phyloP scores from a whole-genome alignment of 208 protist species.

The Trypanosomatidae sp. region DNA sequence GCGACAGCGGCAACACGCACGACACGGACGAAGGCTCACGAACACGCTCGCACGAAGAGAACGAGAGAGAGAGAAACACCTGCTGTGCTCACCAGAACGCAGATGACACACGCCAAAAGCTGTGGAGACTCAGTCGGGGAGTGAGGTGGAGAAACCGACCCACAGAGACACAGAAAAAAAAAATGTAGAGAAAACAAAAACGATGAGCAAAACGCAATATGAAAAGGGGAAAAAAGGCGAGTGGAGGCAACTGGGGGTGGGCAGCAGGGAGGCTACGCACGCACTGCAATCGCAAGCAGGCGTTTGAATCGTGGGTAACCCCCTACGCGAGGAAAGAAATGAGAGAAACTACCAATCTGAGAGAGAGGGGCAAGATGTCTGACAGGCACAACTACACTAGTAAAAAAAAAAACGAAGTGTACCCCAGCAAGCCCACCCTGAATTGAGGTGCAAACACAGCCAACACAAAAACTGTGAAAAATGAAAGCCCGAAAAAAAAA shows the following conservation, averaged over 20 bases:
- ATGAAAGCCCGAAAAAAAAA: not conserved
- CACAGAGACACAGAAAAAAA: not conserved
- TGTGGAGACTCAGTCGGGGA: not conserved
- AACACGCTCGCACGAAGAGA: not conserved
- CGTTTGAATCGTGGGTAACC: not conserved
- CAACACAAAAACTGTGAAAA: not conserved
- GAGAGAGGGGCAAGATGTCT: not conserved
- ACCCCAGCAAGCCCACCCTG: not conserved
- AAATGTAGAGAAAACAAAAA: not conserved
- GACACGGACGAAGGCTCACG: not conserved
- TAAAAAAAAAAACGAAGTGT: not conserved
- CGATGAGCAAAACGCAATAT: not conserved
- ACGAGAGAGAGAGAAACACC: not conserved
- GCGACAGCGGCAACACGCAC: not conserved
- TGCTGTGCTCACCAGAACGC: not conserved
- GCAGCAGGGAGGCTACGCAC: not conserved
- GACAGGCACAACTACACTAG: not conserved
- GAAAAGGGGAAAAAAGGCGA: conserved; percentile 5
- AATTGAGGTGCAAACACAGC: not conserved
- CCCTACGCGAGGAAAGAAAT: too few species aligned
- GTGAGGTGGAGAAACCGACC: too few species aligned
- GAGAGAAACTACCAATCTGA: not conserved
- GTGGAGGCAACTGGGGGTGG: not conserved
- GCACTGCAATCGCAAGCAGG: not conserved
- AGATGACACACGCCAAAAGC: not conserved